Conservation (phyloP, 2,329 filamentous ascomycete genomes). For the Hirsutella rhossiliensis region DNA sequence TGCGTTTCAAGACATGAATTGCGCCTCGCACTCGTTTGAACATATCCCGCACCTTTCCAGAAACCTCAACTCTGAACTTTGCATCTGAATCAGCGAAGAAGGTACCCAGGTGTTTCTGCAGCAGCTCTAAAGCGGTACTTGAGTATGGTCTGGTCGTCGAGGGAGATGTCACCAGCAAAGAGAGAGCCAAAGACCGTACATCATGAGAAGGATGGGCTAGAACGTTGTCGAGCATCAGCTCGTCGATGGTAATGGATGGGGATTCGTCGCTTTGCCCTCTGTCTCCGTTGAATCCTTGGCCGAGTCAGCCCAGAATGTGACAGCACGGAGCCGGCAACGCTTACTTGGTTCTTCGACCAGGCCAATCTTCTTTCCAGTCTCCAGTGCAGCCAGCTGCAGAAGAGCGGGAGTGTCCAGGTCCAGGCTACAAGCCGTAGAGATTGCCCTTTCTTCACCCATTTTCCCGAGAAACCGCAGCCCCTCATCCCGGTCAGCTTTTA, state of each 20-base stretch:
- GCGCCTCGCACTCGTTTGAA: conserved; percentile 62
- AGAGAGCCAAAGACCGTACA: conserved; percentile 69
- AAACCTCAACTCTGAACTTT: conserved; percentile 71
- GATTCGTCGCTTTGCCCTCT: conserved; percentile 8
- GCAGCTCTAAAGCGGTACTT: conserved; percentile 42
- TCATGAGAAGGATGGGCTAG: conserved; percentile 45
- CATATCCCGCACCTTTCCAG: conserved; percentile 63
- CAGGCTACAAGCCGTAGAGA: conserved; percentile 29
- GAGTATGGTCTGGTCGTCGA: conserved; percentile 65
- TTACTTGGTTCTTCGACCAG: conserved; percentile 56
- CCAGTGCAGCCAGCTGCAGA: conserved; percentile 54
- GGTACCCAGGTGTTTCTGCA: conserved; percentile 54
- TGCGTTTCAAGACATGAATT: conserved; percentile 41
- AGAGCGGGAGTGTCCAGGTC: conserved; percentile 41
- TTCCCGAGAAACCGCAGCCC: conserved; percentile 45
- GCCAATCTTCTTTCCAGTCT: conserved; percentile 58
- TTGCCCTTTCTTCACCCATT: conserved; percentile 38
- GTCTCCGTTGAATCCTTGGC: conserved; percentile 14
- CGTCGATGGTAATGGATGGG: conserved; percentile 21
- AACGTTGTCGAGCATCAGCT: conserved; percentile 37
- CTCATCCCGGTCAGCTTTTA: conserved; percentile 42
- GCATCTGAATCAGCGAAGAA: conserved; percentile 79
- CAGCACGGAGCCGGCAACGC: background rate
- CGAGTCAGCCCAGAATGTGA: background rate
- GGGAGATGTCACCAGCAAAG: conserved; percentile 65